Base-by-base conservation (phyloP, 768 basidiomycete genomes). In the Podaxis rugospora region DNA sequence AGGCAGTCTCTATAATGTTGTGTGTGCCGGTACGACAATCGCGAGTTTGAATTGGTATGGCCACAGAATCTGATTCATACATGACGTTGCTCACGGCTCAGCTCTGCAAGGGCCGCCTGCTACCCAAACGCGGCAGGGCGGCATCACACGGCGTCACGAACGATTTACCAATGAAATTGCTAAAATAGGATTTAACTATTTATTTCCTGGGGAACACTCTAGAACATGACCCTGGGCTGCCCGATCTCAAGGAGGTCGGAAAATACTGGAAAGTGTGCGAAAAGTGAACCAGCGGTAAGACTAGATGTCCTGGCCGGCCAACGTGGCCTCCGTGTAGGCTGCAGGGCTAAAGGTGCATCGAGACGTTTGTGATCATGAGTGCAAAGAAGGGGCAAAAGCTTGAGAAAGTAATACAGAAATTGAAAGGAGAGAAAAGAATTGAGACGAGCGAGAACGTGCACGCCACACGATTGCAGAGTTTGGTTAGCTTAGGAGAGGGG, bases 401-500 rank as follows among this genome's bases (percentile, higher is more conserved):
- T 42, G 40, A 42, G 14, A 42, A n/a, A 42, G n/a, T 18, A 42
- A 18, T 18, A 18, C 18, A 47, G 21, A 40, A n/a, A 40, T 14
- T 40, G 39, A 40, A 40, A 40, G 39, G 39, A 28, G 27, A 32
- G 50, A 51, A 25, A 14, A 39, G 54, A 23, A 14, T 32, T 37
- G n/a, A 14, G 25, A 56, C 11, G 49, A n/a, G 37, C 50, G 14
- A 50, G 57, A 66, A 67, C 62, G 68, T 70, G 59, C 64, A 67
- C 68, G 71, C 71, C 68, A 72, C 70, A 71, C 66, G 68, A 68
- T 68, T 66, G 66, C 52, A 39, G 32, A 7, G 51, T 21, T 42
- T 28, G 9, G 46, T 55, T 54, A 53, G 51, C 35, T 54, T 55
- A 27, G 54, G 27, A 53, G 40, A 58, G 62, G 51, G 23, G 40